A percentile compares a stretch with the other conserved stretches of the same genome.
Conservation (phyloP, 192 early-diverging fungal genomes). For the Coemansia sp. region DNA sequence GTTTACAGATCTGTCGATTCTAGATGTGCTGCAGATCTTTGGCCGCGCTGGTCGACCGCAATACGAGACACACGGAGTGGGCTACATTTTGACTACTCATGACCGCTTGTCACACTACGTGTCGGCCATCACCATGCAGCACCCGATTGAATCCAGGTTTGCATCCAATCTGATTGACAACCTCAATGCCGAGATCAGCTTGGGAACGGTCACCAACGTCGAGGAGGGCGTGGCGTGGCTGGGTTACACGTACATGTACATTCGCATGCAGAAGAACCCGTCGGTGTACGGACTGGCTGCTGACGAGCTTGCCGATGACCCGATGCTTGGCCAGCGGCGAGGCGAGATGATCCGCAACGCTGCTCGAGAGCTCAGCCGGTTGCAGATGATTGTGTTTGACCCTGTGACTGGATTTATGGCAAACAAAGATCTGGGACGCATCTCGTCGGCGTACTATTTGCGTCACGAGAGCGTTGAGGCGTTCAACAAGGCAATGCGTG, state of each 20-base stretch:
- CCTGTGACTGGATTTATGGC: slow-evolving; percentile 78
- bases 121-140: slow-evolving; percentile 90
- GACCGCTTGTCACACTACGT: slow-evolving; percentile 95
- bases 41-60: slow-evolving; percentile 95
- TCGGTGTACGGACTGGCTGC: slow-evolving; percentile 87
- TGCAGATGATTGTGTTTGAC: slow-evolving; percentile 95
- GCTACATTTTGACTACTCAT: slow-evolving; percentile 92
- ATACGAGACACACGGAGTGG: slow-evolving; percentile 90
- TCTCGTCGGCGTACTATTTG: slow-evolving; percentile 92
- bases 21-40: slow-evolving; percentile 99
- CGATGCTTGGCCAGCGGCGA: slow-evolving; percentile 73
- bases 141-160: slow-evolving; percentile 96
- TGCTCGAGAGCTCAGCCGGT: slow-evolving; percentile 69
- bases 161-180: slow-evolving; percentile 85
- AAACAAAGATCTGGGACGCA: slow-evolving; percentile 90
- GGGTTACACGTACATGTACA: slow-evolving; percentile 94
- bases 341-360: slow-evolving; percentile 79
- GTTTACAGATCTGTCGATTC: slow-evolving; percentile 92
- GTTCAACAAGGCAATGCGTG: slow-evolving; percentile 83
- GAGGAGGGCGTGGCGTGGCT: slow-evolving; percentile 97
- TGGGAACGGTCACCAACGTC: slow-evolving; percentile 94
- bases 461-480: slow-evolving; percentile 81
- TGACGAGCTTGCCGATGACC: slow-evolving; percentile 75
- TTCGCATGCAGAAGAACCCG: slow-evolving; percentile 96
- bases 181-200: slow-evolving; percentile 94